Percentiles rank a stretch among this genome's conserved stretches.
phyloP scores from a whole-genome alignment of 2,329 filamentous ascomycete genomes.

The Cladosporium oxysporum region DNA sequence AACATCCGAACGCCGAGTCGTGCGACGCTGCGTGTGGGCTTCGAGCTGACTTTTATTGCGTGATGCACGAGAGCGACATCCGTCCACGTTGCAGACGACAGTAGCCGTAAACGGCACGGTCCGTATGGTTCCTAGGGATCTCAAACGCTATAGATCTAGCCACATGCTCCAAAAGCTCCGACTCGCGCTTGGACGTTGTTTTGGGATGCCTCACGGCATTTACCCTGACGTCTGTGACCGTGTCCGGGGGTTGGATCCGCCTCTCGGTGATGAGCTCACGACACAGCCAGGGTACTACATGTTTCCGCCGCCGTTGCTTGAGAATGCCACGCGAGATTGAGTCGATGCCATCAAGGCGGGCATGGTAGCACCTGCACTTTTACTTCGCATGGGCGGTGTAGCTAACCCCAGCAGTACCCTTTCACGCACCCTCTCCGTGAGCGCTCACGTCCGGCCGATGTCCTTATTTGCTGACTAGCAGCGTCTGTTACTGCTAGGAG shows the following conservation, averaged over 20 bases:
- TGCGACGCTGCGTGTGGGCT: slow-evolving; percentile 1
- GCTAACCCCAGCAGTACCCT: slow-evolving; percentile 11
- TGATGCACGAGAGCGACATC: slow-evolving; percentile 9
- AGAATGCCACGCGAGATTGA: slow-evolving; percentile 19
- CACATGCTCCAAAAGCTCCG: slow-evolving; percentile 20
- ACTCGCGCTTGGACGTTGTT: slow-evolving; percentile 13
- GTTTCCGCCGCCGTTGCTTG: slow-evolving; percentile 17
- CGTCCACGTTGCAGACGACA: slow-evolving; percentile 13
- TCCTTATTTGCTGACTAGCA: slow-evolving; percentile 15
- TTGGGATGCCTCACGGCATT: slow-evolving; percentile 19
- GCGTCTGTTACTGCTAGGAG: slow-evolving; percentile 16
- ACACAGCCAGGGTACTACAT: slow-evolving; percentile 8
- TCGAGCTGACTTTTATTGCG: slow-evolving; percentile 15
- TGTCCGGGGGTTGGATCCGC: slow-evolving; percentile 13
- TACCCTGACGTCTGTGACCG: slow-evolving; percentile 17
- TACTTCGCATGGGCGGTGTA: slow-evolving; percentile 10
- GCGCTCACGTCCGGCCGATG: slow-evolving; percentile 5
- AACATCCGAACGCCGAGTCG: slow-evolving; percentile 14
- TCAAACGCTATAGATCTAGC: slow-evolving; percentile 19
- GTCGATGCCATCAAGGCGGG: slow-evolving; percentile 1
- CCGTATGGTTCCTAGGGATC: slow-evolving; percentile 20
- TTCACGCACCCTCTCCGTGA: slow-evolving; percentile 1
- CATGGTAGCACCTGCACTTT: slow-evolving; percentile 15
- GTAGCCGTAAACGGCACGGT: slow-evolving; percentile 21
- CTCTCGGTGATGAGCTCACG: slow-evolving; percentile 19